Base-by-base conservation (phyloP, 257 asterid genomes). In the Fraxinus americana region DNA sequence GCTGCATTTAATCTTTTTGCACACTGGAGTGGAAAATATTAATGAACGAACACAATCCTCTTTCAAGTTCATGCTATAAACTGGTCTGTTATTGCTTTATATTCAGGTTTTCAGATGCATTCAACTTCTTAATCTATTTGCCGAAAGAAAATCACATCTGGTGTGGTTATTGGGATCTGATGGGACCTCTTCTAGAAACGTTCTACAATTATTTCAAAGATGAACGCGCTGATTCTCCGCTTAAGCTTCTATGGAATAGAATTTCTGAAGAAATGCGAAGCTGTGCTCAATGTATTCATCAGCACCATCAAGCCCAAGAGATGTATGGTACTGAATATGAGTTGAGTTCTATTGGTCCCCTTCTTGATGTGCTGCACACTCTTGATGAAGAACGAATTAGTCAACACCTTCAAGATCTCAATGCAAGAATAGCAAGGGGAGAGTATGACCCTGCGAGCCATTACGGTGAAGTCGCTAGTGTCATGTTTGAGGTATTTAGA, bases 131-230 rank as follows among this genome's bases (percentile, higher is more conserved):
- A 86, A 90, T 85, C 61, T 77, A 82, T 76, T 84, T 93, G 85
- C 94, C 98, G 16, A 73, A 83, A 39, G 92, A 85, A 73, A 75
- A 80, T 27, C 99, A 95, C 78, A 92, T 92, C 65, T 95, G 99
- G 98, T 95, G 99, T 73, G 89, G 90, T 69, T 86, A 86, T 50
- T 92, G 94, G 97, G 96, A 91, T 74, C 78, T 95, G 43, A 95
- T 95, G 98, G 97, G 98, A 38, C 99, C 99, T 74, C 90, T 95
- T 65, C 88, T 95, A 54, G 99, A 95, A 87, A 92, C 99, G 70
- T 93, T 91, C 79, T 93, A 85, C 85, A 93, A 89, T 89, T 93
- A 91, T 84, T 91, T 83, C 59, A 90, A 90, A 81, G 96, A 92
- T 63, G 91, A 89, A 32, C 73, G 84, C 65, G 36, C 0, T 39